phyloP scores from a whole-genome alignment of 1,284 basidiomycete genomes.

The Cutaneotrichosporon mucoides region DNA sequence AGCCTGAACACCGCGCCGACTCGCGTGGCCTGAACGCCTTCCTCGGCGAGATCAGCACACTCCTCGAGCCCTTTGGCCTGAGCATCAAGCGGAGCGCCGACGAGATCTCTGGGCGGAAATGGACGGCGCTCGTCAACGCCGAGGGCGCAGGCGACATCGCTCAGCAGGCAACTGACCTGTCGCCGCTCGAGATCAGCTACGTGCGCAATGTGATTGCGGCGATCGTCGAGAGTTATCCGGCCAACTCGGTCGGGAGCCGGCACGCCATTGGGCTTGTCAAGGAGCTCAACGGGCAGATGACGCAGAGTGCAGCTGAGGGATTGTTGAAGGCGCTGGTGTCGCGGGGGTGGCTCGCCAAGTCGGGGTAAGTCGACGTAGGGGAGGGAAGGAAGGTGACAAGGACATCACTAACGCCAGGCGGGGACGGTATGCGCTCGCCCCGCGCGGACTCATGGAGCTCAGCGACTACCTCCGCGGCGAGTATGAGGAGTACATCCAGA shows the following conservation, averaged over 20 bases:
- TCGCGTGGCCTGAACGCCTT: constrained; percentile 29
- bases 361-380: constrained; percentile 37
- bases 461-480: constrained; percentile 37
- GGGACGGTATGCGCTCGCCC: constrained; percentile 39
- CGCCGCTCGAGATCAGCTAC: constrained; percentile 40
- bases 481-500: constrained; percentile 32
- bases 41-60: constrained; percentile 27
- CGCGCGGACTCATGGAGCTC: constrained; percentile 40
- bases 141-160: constrained; percentile 33
- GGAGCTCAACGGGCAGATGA: constrained; percentile 25
- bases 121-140: constrained; percentile 35
- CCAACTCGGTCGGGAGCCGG: constrained; percentile 38
- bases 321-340: constrained; percentile 35
- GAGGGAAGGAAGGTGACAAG: not conserved
- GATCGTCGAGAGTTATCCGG: constrained; percentile 43
- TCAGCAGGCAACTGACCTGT: constrained; percentile 35
- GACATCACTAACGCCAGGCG: constrained; percentile 24
- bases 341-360: constrained; percentile 40
- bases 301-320: constrained; percentile 27
- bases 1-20: constrained; percentile 22
- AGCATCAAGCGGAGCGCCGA: constrained; percentile 28
- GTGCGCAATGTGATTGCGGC: constrained; percentile 36
- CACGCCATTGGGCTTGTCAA: constrained; percentile 26
- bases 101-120: constrained; percentile 30
- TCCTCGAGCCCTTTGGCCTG: constrained; percentile 38